A percentile compares a stretch with the other conserved stretches of the same genome.
These are phyloP conservation scores for Anisodus acutangulus DNA, from an alignment of 257 asterid genomes.

Conservation along the genomic window DNA sequence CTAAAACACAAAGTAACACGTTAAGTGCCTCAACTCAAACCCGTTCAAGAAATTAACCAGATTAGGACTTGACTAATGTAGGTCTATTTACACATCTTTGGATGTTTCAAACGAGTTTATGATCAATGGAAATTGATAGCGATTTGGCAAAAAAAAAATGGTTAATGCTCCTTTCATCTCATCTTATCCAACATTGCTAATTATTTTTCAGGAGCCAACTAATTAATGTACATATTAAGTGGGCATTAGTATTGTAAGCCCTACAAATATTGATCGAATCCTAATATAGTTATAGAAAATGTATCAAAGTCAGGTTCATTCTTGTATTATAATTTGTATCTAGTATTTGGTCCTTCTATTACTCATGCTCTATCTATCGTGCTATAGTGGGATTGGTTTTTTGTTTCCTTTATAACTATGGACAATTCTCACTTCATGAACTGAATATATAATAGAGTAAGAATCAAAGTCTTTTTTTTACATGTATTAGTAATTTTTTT, in stretches of 20 bases:
- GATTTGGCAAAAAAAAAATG: not conserved
- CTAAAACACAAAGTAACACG: not conserved
- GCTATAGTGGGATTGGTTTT: too few species aligned
- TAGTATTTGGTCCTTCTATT: too few species aligned
- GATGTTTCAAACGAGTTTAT: not conserved
- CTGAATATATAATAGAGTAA: too few species aligned
- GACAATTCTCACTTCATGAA: too few species aligned
- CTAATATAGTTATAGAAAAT: too few species aligned
- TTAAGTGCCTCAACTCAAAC: not conserved
- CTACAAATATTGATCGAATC: too few species aligned
- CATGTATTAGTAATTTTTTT: too few species aligned
- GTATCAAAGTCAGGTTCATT: too few species aligned
- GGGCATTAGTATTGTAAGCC: not conserved
- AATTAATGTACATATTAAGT: not conserved
- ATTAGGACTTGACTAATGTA: not conserved
- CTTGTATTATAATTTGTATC: too few species aligned
- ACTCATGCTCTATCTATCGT: too few species aligned
- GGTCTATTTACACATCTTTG: slow-evolving; percentile 5
- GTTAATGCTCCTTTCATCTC: slow-evolving; percentile 20
- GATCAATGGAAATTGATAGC: not conserved
- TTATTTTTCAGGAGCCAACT: not conserved
- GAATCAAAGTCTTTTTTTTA: too few species aligned
- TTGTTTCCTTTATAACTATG: too few species aligned
- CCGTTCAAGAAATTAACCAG: not conserved
- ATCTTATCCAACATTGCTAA: not conserved